These are phyloP conservation scores for Lecanoromycetidae sp. DNA, from an alignment of 2,329 filamentous ascomycete genomes.

Conservation along the genomic window DNA sequence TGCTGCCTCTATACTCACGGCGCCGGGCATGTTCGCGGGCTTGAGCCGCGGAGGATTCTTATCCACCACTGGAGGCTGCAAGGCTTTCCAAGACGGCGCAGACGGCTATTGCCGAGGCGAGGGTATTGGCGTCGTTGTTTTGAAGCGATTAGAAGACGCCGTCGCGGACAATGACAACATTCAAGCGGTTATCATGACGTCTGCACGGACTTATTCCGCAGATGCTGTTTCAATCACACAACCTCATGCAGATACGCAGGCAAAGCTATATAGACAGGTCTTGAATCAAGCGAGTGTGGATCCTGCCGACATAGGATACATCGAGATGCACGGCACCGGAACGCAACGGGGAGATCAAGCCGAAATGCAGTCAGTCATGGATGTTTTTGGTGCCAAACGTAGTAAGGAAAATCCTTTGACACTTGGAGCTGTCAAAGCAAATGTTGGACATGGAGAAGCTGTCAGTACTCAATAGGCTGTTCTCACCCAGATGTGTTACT, in stretches of 20 bases:
- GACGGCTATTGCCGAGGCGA: constrained; percentile 19
- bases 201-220: constrained; percentile 21
- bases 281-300: constrained; percentile 19
- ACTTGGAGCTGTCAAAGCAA: constrained; percentile 14
- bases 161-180: constrained; percentile 22
- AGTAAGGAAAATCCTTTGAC: constrained; percentile 1
- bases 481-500: too few species aligned
- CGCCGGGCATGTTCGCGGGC: constrained; percentile 9
- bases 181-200: constrained; percentile 19
- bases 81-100: constrained; percentile 16
- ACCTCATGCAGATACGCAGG: constrained; percentile 19
- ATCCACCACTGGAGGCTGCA: constrained; percentile 14
- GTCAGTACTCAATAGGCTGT: constrained; percentile 1
- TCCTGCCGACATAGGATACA: constrained; percentile 19
- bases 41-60: constrained; percentile 12
- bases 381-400: background rate
- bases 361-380: constrained; percentile 19
- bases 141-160: constrained; percentile 25
- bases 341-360: constrained; percentile 24
- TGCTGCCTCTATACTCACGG: constrained; percentile 12
- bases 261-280: constrained; percentile 11
- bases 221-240: constrained; percentile 21
- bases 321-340: constrained; percentile 26
- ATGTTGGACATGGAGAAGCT: constrained; percentile 38
- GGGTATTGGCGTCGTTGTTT: constrained; percentile 10